Evolutionary conservation across 768 basidiomycete species (phyloP).

Genomic region (Gloeophyllum trabeum): DNA sequence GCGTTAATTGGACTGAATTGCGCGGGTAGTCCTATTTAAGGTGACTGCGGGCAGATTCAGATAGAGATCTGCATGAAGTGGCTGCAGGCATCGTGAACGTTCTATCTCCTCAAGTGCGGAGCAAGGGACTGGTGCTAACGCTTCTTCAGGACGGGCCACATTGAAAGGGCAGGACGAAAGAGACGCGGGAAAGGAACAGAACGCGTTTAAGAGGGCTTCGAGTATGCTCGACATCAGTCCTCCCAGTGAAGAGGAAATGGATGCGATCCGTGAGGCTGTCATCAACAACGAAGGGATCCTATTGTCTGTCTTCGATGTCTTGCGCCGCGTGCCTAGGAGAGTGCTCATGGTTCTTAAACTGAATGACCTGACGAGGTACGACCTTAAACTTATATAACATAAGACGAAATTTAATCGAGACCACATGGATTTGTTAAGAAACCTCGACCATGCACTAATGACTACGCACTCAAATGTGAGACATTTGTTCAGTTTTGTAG

Average conservation of each 20-base stretch:
- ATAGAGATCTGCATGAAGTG: conserved; percentile 1
- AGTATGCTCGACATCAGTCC: conserved; percentile 67
- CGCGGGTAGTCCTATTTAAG: too few species aligned
- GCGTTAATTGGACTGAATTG: too few species aligned
- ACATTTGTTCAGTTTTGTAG: too few species aligned
- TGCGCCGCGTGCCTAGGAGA: conserved; percentile 75
- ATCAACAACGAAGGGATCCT: conserved; percentile 75
- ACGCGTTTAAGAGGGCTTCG: conserved; percentile 49
- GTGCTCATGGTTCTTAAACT: conserved; percentile 78
- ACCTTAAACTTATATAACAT: too few species aligned
- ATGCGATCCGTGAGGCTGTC: conserved; percentile 75
- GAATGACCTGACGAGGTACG: conserved; percentile 75
- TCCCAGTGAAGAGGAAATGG: conserved; percentile 69
- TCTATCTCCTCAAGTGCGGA: too few species aligned
- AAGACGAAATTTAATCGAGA: not conserved
- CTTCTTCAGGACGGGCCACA: conserved; percentile 44
- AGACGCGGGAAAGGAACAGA: conserved; percentile 23
- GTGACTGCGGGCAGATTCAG: too few species aligned
- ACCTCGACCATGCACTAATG: conserved; percentile 72
- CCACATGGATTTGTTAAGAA: conserved; percentile 30
- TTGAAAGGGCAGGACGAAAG: conserved; percentile 49
- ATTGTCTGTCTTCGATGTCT: conserved; percentile 75
- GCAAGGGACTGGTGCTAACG: too few species aligned
- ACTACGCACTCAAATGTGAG: conserved; percentile 78
- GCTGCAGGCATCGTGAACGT: too few species aligned